Conservation (phyloP, 371 early-diverging fungal species). For the Blakeslea trispora region DNA sequence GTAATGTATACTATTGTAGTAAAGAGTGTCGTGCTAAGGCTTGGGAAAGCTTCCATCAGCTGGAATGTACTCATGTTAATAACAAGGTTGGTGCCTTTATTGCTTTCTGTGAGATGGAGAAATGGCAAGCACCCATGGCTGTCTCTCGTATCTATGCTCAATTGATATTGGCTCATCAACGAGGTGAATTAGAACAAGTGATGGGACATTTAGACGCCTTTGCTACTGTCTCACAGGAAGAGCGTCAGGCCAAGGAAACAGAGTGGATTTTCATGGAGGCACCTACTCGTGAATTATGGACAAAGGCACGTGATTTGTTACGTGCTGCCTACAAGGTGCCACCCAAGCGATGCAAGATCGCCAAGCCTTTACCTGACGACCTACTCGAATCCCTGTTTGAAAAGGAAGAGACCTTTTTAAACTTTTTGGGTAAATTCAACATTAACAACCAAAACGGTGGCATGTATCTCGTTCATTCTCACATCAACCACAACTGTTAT, state of each 20-base stretch:
- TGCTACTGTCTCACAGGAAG: slow-evolving; percentile 66
- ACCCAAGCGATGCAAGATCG: slow-evolving; percentile 55
- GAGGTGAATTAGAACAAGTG: slow-evolving; percentile 53
- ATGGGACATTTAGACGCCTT: slow-evolving; percentile 61
- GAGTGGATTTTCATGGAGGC: slow-evolving; percentile 69
- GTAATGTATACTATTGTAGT: slow-evolving; percentile 58
- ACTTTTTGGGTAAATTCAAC: slow-evolving; percentile 66
- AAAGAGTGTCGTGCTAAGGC: slow-evolving; percentile 54
- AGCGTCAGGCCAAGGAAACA: slow-evolving; percentile 65
- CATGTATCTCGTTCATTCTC: slow-evolving; percentile 63
- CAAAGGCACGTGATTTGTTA: slow-evolving; percentile 47
- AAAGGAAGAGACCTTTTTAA: slow-evolving; percentile 59
- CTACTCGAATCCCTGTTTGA: slow-evolving; percentile 51
- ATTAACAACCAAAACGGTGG: slow-evolving; percentile 74
- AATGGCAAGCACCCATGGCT: slow-evolving; percentile 63
- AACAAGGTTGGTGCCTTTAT: slow-evolving; percentile 47
- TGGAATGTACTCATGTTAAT: slow-evolving; percentile 58
- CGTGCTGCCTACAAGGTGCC: slow-evolving; percentile 50
- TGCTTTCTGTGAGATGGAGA: slow-evolving; percentile 51
- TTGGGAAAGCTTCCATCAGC: slow-evolving; percentile 58
- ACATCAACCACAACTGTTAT: slow-evolving; percentile 60
- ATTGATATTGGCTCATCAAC: slow-evolving; percentile 58
- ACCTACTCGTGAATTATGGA: slow-evolving; percentile 57
- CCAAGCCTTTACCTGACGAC: slow-evolving; percentile 53
- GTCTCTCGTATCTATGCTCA: slow-evolving; percentile 61